Conservation (phyloP, 202 grass and related monocot genomes). For the Panicum virgatum region DNA sequence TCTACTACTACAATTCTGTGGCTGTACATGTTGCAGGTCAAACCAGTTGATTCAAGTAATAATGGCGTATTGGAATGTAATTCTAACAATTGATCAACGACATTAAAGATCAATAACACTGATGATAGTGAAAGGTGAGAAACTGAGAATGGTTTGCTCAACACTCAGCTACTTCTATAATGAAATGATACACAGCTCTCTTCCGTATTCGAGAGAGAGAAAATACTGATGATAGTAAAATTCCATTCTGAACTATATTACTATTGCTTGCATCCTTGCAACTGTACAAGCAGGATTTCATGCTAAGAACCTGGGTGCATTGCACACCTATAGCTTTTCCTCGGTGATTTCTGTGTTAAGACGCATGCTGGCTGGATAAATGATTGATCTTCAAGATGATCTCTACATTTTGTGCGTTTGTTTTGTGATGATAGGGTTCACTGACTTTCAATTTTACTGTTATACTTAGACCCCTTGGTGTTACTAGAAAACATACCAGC, state of each 20-base stretch:
- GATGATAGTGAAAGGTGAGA: not conserved
- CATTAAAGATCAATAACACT: not conserved
- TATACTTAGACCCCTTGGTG: not conserved
- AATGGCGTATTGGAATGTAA: not conserved
- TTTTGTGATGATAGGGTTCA: not conserved
- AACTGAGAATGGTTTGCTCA: too few relatives aligned
- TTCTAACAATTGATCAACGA: not conserved
- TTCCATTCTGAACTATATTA: not conserved
- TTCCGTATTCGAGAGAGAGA: too few relatives aligned
- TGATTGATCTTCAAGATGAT: not conserved
- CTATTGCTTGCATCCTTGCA: not conserved
- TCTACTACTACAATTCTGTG: not conserved
- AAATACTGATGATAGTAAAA: too few relatives aligned
- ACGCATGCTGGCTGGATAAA: slow-evolving; percentile 6
- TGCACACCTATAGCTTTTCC: not conserved
- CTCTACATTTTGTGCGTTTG: not conserved
- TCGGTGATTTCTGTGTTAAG: not conserved
- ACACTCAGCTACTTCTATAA: too few relatives aligned
- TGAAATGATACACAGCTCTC: too few relatives aligned
- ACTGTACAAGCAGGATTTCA: not conserved
- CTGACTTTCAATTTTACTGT: not conserved
- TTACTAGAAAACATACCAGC: not conserved
- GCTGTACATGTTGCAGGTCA: not conserved
- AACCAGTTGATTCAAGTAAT: not conserved
- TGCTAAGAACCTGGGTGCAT: not conserved